Base-by-base conservation (phyloP, 495 filamentous ascomycete species). In the Trichodelitschia bisporula region DNA sequence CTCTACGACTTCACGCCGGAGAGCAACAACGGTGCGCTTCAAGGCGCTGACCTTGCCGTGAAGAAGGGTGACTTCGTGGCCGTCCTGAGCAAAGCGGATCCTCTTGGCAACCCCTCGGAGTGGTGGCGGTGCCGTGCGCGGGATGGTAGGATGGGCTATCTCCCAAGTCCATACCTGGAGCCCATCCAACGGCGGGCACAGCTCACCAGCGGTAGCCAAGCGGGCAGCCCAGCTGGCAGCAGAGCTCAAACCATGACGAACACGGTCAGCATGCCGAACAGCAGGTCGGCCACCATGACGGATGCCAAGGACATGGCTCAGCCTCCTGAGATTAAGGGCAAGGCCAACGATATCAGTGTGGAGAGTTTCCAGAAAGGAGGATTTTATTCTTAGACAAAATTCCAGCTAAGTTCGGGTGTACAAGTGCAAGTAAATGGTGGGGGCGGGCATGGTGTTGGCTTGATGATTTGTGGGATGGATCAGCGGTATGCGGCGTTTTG, bases 81-180 rank as follows among this genome's bases (percentile, higher is more conserved):
- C 21, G 82, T 99, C 4, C 59, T 99, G 30, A 72, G 72, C 53
- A 93, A 93, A 57, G 70, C 65, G 6, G 86, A 99, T 46, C 84
- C 86, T 1, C 63, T 80, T 50, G 89, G 89, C 28, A 77, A 91
- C 40, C 69, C 79, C 9, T 75, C 69, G 30, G 82, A 95, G 46
- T 99, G 86, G 86, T 99, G 86, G 86, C 69, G 74, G 34, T 99
- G 86, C 52, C 61, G 86, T 33, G 76, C 83, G n/a, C 59, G 89
- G 29, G 82, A 95, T 46, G 80, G 79, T 12, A 58, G 78, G 13
- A 69, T 92, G 28, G 86, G 86, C 2, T 99, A 92, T 45, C 59
- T 99, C 8, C 86, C 86, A 4, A 62, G 69, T 2, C 73, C 76
- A 0, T 99, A 92, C 53, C 60, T 99, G 30, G 82, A 91, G 54